Evolutionary conservation across 1,284 basidiomycete species (phyloP), one percentile per base, ranked within the genome.

Genomic region (Cutaneotrichosporon spelunceum): DNA sequence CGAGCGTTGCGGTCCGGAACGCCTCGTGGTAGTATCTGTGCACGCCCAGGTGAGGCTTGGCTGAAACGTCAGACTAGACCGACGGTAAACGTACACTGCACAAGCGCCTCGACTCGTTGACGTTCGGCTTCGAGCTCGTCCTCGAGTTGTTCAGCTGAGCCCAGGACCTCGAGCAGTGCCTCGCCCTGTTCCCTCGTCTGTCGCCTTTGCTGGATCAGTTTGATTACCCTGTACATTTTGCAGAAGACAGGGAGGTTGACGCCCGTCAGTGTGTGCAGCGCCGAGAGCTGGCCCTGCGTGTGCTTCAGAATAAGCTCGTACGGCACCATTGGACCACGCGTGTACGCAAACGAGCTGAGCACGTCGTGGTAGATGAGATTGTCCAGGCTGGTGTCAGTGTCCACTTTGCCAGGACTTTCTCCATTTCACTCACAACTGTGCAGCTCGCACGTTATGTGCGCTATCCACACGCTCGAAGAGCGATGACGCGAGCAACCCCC

Each of bases 301-400:
- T 50, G 48, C 19, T 50, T 50, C 13, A 50, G 48, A 16, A 50
- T 50, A 19, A 50, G 48, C 27, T 26, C 26, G 48, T 50, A 50
- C 13, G 48, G 48, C 19, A 50, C 48, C 48, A 50, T 50, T 8
- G 48, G 48, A 14, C 48, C 48, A 14, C 48, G 27, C 14, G 26
- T 50, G 48, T 50, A 50, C 19, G 48, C 27, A 10, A 50, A 50
- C 27, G 48, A 50, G 48, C 48, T 50, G 27, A 50, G 48, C 6
- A 50, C 48, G 48, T 50, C 48, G 16, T 50, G 48, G 48, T 50
- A 50, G 26, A 50, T 50, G 16, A 50, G 27, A 27, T 50, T 50
- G 48, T 50, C 48, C 16, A 50, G 27, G 48, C 48, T 50, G 48
- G 19, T 4, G 26, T 50, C 16, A 50, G 48, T 26, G 47, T 26